Evolutionary conservation across 805 yeast genomes (phyloP), one percentile per base, ranked within the genome.

Genomic region (Wickerhamiella dianesei): DNA sequence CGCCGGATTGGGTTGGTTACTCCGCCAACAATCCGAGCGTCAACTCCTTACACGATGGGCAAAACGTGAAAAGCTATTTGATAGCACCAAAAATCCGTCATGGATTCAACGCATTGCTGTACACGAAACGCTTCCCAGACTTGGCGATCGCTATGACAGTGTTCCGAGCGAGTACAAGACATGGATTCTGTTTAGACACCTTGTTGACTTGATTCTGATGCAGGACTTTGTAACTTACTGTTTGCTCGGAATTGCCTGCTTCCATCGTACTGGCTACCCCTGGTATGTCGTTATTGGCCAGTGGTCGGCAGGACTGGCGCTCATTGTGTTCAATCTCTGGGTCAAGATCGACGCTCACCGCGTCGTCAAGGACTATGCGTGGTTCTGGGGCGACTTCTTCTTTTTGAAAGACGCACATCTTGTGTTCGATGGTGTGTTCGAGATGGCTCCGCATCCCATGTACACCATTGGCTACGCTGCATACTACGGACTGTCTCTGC

Each of bases 321-420:
- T 84, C 55, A 77, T 83, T 50, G 49, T 81, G 17, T 82, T 85
- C 67, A 84, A 84, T 59, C 68, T 81, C 22, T 81, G 92, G 87
- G 94, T 84, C 42, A 84, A 84, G 61, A 65, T 83, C 20, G 88
- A 85, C 61, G 94, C 94, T 32, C 95, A 84, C 61, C 73, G 87
- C 53, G 87, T 84, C 17, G 87, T 84, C 49, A 83, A 84, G 61
- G 95, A 84, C 59, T 84, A 79, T 60, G 95, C 95, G 9, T 84
- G 95, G 95, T 84, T 84, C 63, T 84, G 95, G 95, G 95, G 95
- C 21, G 95, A 85, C 64, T 84, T 84, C 65, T 84, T 84, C 72
- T 84, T 84, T 65, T 68, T 86, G 46, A 82, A 82, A 59, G 77
- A 76, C 48, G 64, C 71, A 40, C 80, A 80, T 49, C 71, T 84